Base-by-base conservation (phyloP, 164 flowering plant genomes). In the Sedum album region DNA sequence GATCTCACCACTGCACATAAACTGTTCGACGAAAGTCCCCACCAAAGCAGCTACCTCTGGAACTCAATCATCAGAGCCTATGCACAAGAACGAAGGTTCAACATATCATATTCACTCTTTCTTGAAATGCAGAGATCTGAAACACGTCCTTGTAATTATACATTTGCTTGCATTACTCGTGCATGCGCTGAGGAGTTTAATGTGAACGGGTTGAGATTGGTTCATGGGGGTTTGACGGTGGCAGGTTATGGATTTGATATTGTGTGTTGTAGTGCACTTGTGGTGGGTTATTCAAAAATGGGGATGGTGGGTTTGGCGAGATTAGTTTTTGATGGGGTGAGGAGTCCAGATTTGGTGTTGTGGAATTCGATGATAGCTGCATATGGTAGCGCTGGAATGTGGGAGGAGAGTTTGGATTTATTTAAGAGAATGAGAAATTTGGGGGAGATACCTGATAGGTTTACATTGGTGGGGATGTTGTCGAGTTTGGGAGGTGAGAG, bases 351-450 rank as follows among this genome's bases (percentile, higher is more conserved):
- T 76, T 84, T 88, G 72, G 91, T 80, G 33, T 60, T 84, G 61
- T 89, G 87, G 85, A 91, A 91, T 76, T 68, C 96, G 0, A 82
- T 89, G 83, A 69, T 89, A 33, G 71, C 76, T 25, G 89, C 85
- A 11, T 88, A 72, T 78, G 87, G 82, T 66, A 25, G 38, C 71
- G 73, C 48, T 68, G 85, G 87, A 33, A 64, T 73, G n/a, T n/a
- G n/a, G n/a, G n/a, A n/a, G n/a, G n/a, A n/a, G n/a, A n/a, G n/a
- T n/a, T n/a, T n/a, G n/a, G n/a, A n/a, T n/a, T n/a, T n/a, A n/a
- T n/a, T n/a, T n/a, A n/a, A n/a, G n/a, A n/a, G n/a, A n/a, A n/a
- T n/a, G n/a, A n/a, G n/a, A n/a, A n/a, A n/a, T n/a, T n/a, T n/a
- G n/a, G n/a, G n/a, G n/a, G n/a, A n/a, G n/a, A n/a, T n/a, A n/a